phyloP scores from a whole-genome alignment of 106 monocot species.

The Cymbidium sinense region DNA sequence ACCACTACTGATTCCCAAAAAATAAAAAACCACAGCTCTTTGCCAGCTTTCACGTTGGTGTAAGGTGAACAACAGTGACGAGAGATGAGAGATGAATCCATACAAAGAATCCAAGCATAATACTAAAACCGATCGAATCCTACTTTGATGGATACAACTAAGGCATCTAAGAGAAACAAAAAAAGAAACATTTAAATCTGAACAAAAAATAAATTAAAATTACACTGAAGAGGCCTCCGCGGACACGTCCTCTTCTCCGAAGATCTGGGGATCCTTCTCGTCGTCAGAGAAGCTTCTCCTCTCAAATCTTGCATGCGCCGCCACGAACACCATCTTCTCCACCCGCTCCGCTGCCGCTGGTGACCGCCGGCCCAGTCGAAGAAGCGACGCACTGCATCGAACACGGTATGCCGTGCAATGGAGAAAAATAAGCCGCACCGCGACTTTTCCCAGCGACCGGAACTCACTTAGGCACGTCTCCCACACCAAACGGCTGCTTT shows the following conservation, averaged over 20 bases:
- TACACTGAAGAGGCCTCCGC: constrained; percentile 21
- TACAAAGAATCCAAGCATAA: constrained; percentile 4
- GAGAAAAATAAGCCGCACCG: constrained; percentile 62
- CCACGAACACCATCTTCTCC: constrained; percentile 75
- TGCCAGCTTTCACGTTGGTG: too few relatives aligned
- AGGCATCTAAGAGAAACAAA: background rate
- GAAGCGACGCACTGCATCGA: constrained; percentile 28
- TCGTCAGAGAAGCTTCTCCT: constrained; percentile 63
- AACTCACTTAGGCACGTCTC: constrained; percentile 61
- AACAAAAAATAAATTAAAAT: constrained; percentile 26
- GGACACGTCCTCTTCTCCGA: constrained; percentile 35
- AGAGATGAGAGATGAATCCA: background rate
- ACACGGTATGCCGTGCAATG: constrained; percentile 62
- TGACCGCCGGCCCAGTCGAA: constrained; percentile 34
- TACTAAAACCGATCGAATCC: background rate
- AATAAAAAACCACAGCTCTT: too few relatives aligned
- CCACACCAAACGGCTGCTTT: constrained; percentile 67
- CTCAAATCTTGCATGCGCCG: constrained; percentile 68
- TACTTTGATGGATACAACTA: background rate
- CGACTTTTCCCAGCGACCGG: constrained; percentile 50
- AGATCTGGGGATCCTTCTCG: constrained; percentile 68
- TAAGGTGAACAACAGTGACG: too few relatives aligned
- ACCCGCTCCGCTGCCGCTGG: constrained; percentile 36
- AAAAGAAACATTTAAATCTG: background rate
- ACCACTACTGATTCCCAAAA: too few relatives aligned